A percentile compares a stretch with the other conserved stretches of the same genome.
Evolutionary conservation across 1,284 basidiomycete species (phyloP).

Genomic region (Psilocybe mexicana): DNA sequence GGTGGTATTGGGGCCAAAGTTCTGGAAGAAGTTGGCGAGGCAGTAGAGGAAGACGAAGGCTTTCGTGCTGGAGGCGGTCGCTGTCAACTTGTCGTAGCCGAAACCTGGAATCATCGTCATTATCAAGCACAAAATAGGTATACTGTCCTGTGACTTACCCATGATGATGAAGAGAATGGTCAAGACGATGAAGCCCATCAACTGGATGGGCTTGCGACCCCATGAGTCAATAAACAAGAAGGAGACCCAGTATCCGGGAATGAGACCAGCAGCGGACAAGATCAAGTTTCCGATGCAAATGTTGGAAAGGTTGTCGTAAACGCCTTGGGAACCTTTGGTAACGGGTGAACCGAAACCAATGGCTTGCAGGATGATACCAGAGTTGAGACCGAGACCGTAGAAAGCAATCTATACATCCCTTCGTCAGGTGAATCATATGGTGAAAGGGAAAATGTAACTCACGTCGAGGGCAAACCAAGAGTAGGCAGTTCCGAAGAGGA

Average conservation of each 20-base stretch:
- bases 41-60: conserved; percentile 82
- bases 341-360: conserved; percentile 57
- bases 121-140: conserved; percentile 21
- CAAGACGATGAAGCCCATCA: conserved; percentile 76
- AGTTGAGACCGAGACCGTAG: conserved; percentile 85
- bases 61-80: conserved; percentile 50
- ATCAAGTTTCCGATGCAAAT: conserved; percentile 68
- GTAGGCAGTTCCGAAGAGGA: conserved; percentile 62
- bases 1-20: conserved; percentile 81
- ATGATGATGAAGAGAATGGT: conserved; percentile 65
- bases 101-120: conserved; percentile 50
- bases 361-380: conserved; percentile 58
- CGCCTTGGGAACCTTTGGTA: conserved; percentile 35
- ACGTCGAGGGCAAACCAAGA: conserved; percentile 82
- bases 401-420: conserved; percentile 65
- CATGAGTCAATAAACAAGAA: conserved; percentile 71
- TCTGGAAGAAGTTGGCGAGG: conserved; percentile 74
- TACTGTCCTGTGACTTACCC: conserved; percentile 39
- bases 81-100: conserved; percentile 67
- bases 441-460: conserved; percentile 23
- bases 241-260: conserved; percentile 75
- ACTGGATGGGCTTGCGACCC: conserved; percentile 76
- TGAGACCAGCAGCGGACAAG: conserved; percentile 67
- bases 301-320: conserved; percentile 55
- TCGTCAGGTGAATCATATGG: not conserved